These are phyloP conservation scores for Aspergillus sp. DNA, from an alignment of 2,329 filamentous ascomycete species.

Conservation along the genomic window DNA sequence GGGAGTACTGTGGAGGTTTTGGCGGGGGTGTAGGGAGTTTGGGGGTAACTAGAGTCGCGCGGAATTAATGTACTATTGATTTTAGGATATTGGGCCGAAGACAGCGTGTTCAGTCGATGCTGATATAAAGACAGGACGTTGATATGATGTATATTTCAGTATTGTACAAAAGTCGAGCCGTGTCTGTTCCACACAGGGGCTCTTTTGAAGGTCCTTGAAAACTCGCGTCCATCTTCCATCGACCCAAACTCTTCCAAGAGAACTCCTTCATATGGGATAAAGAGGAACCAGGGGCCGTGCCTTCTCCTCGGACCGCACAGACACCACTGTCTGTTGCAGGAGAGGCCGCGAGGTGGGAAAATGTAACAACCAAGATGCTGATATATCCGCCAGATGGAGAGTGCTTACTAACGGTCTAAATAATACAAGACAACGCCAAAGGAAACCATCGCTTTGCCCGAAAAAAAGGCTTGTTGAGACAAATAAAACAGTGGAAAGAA, in stretches of 20 bases:
- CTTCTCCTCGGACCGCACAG: too few relatives aligned
- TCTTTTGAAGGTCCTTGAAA: too few relatives aligned
- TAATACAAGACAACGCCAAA: slow-evolving; percentile 28
- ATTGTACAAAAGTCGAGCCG: slow-evolving; percentile 9
- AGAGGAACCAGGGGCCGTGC: too few relatives aligned
- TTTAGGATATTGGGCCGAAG: too few relatives aligned
- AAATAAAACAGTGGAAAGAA: slow-evolving; percentile 5
- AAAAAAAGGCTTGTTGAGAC: slow-evolving; percentile 1
- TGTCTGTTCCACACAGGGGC: too few relatives aligned
- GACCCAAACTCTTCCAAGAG: too few relatives aligned
- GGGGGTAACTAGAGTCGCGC: background rate
- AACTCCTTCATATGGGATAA: too few relatives aligned
- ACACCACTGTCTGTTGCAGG: too few relatives aligned
- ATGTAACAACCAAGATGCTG: too few relatives aligned
- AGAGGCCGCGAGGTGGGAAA: too few relatives aligned
- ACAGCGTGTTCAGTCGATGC: background rate
- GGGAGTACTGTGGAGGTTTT: background rate
- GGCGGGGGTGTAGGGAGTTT: background rate
- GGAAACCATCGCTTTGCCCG: slow-evolving; percentile 1
- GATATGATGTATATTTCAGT: slow-evolving; percentile 8
- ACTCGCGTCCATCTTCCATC: too few relatives aligned
- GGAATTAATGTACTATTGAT: background rate
- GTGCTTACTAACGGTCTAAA: slow-evolving; percentile 18
- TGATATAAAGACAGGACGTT: background rate
- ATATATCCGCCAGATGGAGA: too few relatives aligned